Conservation (phyloP, 345 rosid genomes). For the Citrus hindsii region DNA sequence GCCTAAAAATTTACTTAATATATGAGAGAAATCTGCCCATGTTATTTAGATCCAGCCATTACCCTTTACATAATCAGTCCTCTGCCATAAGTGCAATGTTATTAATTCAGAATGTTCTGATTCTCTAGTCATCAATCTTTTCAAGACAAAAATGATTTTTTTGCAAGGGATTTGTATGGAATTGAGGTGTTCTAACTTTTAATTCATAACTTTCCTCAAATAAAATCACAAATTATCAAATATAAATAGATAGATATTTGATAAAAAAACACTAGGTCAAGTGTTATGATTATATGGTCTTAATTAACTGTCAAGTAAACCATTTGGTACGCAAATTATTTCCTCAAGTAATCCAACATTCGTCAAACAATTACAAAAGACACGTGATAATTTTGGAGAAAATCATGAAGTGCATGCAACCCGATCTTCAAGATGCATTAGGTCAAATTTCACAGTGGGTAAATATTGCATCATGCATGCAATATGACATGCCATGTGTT, state of each 20-base stretch:
- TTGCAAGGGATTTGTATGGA: too few species aligned
- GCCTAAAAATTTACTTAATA: too few species aligned
- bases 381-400: background rate
- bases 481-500: background rate
- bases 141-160: background rate
- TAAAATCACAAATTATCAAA: too few species aligned
- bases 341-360: background rate
- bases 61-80: background rate
- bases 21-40: too few species aligned
- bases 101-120: background rate
- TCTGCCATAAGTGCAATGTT: background rate
- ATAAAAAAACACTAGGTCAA: too few species aligned
- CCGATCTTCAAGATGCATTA: background rate
- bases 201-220: too few species aligned
- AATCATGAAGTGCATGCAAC: background rate
- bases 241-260: too few species aligned
- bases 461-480: constrained; percentile 2
- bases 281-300: background rate
- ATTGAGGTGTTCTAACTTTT: too few species aligned
- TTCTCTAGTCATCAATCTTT: background rate
- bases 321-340: background rate
- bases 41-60: background rate
- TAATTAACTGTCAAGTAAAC: background rate
- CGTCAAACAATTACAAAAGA: background rate
- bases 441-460: background rate